Percentiles rank a stretch among this genome's conserved stretches.
Conservation (phyloP, 2,329 filamentous ascomycete genomes). For the Zymoseptoria ardabiliae region DNA sequence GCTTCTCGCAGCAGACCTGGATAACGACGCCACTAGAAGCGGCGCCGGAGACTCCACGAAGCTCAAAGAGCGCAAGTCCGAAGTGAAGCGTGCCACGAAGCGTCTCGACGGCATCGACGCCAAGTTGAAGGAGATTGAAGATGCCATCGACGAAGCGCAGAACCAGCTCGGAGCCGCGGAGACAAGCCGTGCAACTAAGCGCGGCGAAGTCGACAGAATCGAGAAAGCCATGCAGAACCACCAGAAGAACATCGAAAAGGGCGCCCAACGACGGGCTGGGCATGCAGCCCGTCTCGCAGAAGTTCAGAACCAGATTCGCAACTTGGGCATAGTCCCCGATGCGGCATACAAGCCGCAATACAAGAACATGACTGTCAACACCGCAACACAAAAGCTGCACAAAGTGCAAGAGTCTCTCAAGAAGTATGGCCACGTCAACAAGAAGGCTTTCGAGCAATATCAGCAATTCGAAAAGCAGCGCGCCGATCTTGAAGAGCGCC, state of each 20-base stretch:
- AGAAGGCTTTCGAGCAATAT: constrained; percentile 98
- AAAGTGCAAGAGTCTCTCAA: constrained; percentile 89
- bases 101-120: constrained; percentile 58
- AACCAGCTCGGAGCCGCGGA: constrained; percentile 52
- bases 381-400: constrained; percentile 60
- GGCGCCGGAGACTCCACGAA: constrained; percentile 52
- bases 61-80: constrained; percentile 70
- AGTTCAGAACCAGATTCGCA: constrained; percentile 80
- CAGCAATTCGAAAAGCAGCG: constrained; percentile 93
- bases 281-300: constrained; percentile 71
- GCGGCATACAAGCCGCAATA: constrained; percentile 84
- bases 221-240: constrained; percentile 72
- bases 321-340: constrained; percentile 85
- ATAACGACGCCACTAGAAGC: constrained; percentile 47
- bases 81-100: constrained; percentile 70
- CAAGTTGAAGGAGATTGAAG: constrained; percentile 68
- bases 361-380: constrained; percentile 70
- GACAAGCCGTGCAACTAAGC: constrained; percentile 54
- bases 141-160: constrained; percentile 56
- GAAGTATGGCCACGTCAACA: constrained; percentile 97
- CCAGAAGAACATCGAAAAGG: constrained; percentile 86
- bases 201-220: constrained; percentile 67
- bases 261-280: constrained; percentile 77
- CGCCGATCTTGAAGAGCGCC: constrained; percentile 74
- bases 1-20: constrained; percentile 67